These are phyloP conservation scores for Funneliformis geosporum DNA, from an alignment of 192 early-diverging fungal species.

Conservation along the genomic window DNA sequence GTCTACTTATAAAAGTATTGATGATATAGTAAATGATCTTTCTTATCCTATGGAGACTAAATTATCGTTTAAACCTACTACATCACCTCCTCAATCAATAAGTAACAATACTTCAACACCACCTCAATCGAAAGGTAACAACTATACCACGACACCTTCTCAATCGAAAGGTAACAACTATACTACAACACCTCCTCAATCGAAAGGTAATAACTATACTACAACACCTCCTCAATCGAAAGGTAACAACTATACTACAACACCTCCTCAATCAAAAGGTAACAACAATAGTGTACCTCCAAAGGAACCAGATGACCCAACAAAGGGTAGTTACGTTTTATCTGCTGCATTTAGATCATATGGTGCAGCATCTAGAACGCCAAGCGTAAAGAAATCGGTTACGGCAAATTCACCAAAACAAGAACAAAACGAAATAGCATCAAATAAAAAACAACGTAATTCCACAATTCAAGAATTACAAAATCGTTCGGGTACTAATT, in stretches of 20 bases:
- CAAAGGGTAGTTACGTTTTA: conserved; percentile 19
- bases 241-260: background rate
- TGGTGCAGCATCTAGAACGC: background rate
- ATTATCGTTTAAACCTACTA: conserved; percentile 16
- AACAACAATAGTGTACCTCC: background rate
- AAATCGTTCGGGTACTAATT: background rate
- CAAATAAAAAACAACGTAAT: background rate
- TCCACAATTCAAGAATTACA: background rate
- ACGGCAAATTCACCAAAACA: background rate
- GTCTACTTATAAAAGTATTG: background rate
- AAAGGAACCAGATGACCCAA: background rate
- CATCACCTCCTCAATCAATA: no score
- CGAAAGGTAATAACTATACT: no score
- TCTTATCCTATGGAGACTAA: conserved; percentile 29
- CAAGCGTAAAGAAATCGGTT: background rate
- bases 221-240: background rate
- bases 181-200: no score
- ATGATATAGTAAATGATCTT: conserved; percentile 29
- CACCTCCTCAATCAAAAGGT: background rate
- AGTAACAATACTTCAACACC: no score
- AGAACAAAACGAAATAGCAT: background rate
- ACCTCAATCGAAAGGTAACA: background rate
- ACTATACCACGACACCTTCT: background rate
- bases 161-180: background rate
- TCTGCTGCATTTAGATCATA: conserved; percentile 20